A percentile compares a stretch with the other conserved stretches of the same genome.
phyloP scores from a whole-genome alignment of 257 asterid genomes.

The Petrea volubilis region DNA sequence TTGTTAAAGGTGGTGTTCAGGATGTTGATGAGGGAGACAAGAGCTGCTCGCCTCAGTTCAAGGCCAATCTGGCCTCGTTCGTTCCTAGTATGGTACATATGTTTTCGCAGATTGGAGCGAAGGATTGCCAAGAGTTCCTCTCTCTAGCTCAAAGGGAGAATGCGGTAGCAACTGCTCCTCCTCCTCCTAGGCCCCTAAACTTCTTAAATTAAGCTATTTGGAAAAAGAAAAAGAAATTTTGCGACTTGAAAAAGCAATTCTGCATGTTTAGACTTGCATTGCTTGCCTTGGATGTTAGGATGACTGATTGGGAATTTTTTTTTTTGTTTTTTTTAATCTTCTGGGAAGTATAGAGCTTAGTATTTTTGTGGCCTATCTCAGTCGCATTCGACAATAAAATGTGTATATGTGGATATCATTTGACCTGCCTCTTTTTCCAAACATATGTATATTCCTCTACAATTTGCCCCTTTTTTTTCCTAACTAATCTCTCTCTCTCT shows the following conservation, averaged over 20 bases:
- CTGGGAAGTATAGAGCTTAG: background rate
- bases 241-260: background rate
- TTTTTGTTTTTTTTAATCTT: too few species aligned
- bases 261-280: conserved; percentile 20
- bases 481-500: background rate
- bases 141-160: conserved; percentile 32
- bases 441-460: background rate
- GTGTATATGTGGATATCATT: background rate
- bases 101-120: conserved; percentile 54
- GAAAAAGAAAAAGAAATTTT: conserved; percentile 13
- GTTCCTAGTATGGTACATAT: conserved; percentile 47
- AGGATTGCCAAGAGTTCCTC: conserved; percentile 66
- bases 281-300: background rate
- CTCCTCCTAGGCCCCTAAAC: conserved; percentile 5
- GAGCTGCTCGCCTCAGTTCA: conserved; percentile 67
- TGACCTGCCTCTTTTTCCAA: background rate
- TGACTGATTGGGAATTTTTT: conserved; percentile 7
- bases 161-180: conserved; percentile 16
- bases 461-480: background rate
- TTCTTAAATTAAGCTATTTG: conserved; percentile 3
- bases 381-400: conserved; percentile 19
- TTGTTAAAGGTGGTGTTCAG: conserved; percentile 77
- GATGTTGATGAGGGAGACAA: conserved; percentile 70
- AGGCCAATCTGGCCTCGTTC: conserved; percentile 37
- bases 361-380: background rate